Percentiles rank a stretch among this genome's conserved stretches.
These are phyloP conservation scores for Skeletonema marinoi DNA, from an alignment of 108 stramenopile genomes.

Conservation along the genomic window DNA sequence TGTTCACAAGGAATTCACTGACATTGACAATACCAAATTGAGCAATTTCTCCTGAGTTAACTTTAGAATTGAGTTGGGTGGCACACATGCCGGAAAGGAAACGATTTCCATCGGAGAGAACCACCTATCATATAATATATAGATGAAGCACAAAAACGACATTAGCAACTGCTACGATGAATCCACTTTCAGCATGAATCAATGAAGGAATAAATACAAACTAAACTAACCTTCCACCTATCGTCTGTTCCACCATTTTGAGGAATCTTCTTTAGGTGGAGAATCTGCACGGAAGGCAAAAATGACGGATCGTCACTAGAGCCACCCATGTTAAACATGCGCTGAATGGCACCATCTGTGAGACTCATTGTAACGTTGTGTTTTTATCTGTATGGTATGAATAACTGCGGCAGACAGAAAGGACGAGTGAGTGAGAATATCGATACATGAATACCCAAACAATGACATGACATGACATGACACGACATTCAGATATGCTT, in stretches of 20 bases:
- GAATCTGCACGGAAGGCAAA: constrained; percentile 58
- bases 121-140: constrained; percentile 41
- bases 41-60: constrained; percentile 51
- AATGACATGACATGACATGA: not conserved
- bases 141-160: not conserved
- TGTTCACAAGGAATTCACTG: constrained; percentile 81
- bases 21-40: constrained; percentile 58
- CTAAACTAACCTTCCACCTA: constrained; percentile 29
- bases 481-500: no score
- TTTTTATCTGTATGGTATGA: not conserved
- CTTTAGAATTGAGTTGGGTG: constrained; percentile 82
- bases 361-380: constrained; percentile 45
- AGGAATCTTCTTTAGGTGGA: constrained; percentile 58
- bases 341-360: constrained; percentile 37
- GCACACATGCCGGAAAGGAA: constrained; percentile 90
- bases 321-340: constrained; percentile 30
- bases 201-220: constrained; percentile 10
- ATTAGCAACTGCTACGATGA: not conserved
- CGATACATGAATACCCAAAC: not conserved
- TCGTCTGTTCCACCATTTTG: constrained; percentile 14
- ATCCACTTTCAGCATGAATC: not conserved
- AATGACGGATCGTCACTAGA: constrained; percentile 48
- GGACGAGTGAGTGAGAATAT: not conserved
- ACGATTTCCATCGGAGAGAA: constrained; percentile 85
- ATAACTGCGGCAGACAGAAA: not conserved